phyloP scores from a whole-genome alignment of 139 green algal species.

The Tetradesmus lagerheimii region DNA sequence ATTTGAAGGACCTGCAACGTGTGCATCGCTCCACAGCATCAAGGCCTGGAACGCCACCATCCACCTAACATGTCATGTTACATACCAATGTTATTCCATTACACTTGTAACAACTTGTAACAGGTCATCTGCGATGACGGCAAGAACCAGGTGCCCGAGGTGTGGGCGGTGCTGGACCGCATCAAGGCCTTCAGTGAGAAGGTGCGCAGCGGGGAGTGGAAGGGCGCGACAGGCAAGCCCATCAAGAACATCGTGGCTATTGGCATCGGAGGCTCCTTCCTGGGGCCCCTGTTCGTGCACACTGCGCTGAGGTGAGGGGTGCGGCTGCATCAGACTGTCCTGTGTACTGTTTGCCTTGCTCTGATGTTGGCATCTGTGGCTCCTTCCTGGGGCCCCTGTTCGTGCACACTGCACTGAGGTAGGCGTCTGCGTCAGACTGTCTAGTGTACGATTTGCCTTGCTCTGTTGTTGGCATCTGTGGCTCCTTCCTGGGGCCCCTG shows the following conservation, averaged over 20 bases:
- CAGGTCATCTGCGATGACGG: slow-evolving; percentile 88
- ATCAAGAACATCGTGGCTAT: slow-evolving; percentile 97
- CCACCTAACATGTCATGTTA: no score
- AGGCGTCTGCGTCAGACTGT: no score
- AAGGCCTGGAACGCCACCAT: no score
- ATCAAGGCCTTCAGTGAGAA: slow-evolving; percentile 97
- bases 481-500: slow-evolving; percentile 95
- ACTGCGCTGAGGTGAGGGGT: slow-evolving; percentile 92
- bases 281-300: slow-evolving; percentile 99
- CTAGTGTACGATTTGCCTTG: no score
- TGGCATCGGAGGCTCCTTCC: slow-evolving; percentile 97
- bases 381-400: no score
- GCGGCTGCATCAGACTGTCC: neutral
- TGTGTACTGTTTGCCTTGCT: neutral
- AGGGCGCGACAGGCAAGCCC: slow-evolving; percentile 94
- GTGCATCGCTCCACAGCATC: no score
- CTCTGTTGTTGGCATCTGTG: slow-evolving; percentile 98
- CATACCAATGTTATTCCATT: neutral
- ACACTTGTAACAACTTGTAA: no score
- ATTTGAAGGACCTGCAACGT: no score
- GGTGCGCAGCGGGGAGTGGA: slow-evolving; percentile 93
- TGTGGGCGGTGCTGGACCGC: slow-evolving; percentile 98
- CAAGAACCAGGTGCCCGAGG: slow-evolving; percentile 95
- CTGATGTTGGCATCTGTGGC: no score
- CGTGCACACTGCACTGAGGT: no score